Evolutionary conservation across 2,329 filamentous ascomycete genomes (phyloP).

Genomic region (Microcera coccophila): DNA sequence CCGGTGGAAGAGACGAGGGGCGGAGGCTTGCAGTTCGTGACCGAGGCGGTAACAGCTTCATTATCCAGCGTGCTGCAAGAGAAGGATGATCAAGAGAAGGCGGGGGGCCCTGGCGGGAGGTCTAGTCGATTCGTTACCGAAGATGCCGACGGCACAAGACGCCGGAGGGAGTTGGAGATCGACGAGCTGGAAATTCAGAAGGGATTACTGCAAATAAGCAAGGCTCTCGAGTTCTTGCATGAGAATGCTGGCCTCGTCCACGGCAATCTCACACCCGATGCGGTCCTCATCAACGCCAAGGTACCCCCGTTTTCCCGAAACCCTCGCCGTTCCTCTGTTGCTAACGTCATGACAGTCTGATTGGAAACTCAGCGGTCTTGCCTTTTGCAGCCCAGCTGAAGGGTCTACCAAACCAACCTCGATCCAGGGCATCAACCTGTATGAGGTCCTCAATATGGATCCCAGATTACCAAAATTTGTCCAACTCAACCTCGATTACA

Average conservation of each 20-base stretch:
- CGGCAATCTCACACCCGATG: conserved; percentile 89
- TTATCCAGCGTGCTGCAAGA: conserved; percentile 76
- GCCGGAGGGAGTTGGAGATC: conserved; percentile 80
- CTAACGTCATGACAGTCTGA: conserved; percentile 62
- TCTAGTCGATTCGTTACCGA: conserved; percentile 78
- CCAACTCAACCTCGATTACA: conserved; percentile 88
- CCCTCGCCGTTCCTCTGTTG: no score
- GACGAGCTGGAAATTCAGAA: conserved; percentile 98
- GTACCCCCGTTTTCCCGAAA: conserved; percentile 41
- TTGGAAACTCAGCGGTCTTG: conserved; percentile 96
- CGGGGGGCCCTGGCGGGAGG: conserved; percentile 63
- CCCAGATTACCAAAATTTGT: conserved; percentile 75
- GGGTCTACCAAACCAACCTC: conserved; percentile 70
- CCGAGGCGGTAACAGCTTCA: conserved; percentile 87
- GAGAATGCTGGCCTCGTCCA: conserved; percentile 93
- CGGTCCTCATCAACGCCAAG: conserved; percentile 92
- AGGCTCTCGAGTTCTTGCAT: conserved; percentile 91
- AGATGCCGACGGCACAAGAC: conserved; percentile 67
- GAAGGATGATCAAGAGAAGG: conserved; percentile 80
- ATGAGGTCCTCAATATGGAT: conserved; percentile 81
- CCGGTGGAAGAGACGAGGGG: conserved; percentile 91
- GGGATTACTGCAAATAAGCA: conserved; percentile 85
- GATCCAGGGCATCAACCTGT: conserved; percentile 74
- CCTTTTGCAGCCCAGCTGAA: conserved; percentile 80
- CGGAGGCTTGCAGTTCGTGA: conserved; percentile 92